Base-by-base conservation (phyloP, 306 rosid species). In the Lathyrus sativus region DNA sequence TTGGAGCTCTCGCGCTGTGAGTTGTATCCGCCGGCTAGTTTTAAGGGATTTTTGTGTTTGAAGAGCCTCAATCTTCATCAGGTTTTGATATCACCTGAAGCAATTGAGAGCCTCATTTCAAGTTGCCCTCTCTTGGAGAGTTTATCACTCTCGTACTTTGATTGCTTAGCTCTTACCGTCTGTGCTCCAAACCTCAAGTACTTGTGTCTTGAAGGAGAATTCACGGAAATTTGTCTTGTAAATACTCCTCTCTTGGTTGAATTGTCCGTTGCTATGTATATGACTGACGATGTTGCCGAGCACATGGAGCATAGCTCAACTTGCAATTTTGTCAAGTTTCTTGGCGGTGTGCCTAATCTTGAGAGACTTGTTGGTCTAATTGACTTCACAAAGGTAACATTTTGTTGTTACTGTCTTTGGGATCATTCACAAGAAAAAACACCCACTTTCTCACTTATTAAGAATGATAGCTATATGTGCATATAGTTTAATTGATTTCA, bases 201-300 rank as follows among this genome's bases (percentile, higher is more conserved):
- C 81, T 77, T 93, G 81, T 78, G 65, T 77, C 96, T 93, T 39
- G 95, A 90, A 84, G 98, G 98, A 45, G 98, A 85, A 72, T 88
- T 93, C 79, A 85, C 39, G 80, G 98, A 90, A 61, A 84, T 93
- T 76, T 77, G 77, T 60, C 95, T 93, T 31, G 84, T 84, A 73
- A 85, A 88, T 72, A 79, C 90, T 3, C 97, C 97, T 11, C 84
- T 77, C 68, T 70, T 93, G 84, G 78, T 79, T 76, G 74, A 80
- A 22, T 65, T 93, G 49, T 86, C 88, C 2, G 72, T 86, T 82
- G 87, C 84, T 49, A 77, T 88, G 85, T 88, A 88, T 74, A 85
- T 90, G 91, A 82, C 79, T 41, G 93, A 88, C 42, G 91, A 88
- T 69, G 70, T 68, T 72, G 82, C 85, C 12, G 93, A 89, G 68